phyloP scores from a whole-genome alignment of 352 stramenopile genomes.

The Globisporangium okanoganense region DNA sequence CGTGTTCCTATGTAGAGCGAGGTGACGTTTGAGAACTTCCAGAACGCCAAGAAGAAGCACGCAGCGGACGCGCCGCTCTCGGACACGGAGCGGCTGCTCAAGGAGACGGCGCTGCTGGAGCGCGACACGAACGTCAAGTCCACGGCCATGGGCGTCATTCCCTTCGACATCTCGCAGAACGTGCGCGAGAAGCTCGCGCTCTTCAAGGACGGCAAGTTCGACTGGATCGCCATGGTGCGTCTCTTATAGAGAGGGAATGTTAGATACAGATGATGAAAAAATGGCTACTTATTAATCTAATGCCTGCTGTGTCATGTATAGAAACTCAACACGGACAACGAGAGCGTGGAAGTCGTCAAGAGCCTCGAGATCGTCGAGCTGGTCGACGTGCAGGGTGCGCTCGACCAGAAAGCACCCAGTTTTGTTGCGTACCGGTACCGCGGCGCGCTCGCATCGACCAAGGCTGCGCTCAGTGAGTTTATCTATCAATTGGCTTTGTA shows the following conservation, averaged over 20 bases:
- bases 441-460: conserved; percentile 27
- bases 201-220: conserved; percentile 76
- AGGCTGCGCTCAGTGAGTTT: conserved; percentile 32
- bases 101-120: conserved; percentile 75
- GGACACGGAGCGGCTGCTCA: conserved; percentile 79
- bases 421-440: conserved; percentile 79
- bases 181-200: conserved; percentile 74
- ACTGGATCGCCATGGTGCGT: conserved; percentile 86
- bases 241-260: neutral
- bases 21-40: conserved; percentile 76
- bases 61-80: conserved; percentile 77
- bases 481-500: no score
- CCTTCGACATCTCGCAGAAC: conserved; percentile 82
- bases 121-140: conserved; percentile 85
- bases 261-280: neutral
- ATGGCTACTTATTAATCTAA: neutral
- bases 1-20: conserved; percentile 34
- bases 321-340: conserved; percentile 76
- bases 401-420: conserved; percentile 67
- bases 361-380: conserved; percentile 76
- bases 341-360: conserved; percentile 76
- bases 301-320: conserved; percentile 13
- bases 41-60: conserved; percentile 66
- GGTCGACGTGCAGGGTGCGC: conserved; percentile 43
- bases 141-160: conserved; percentile 87